phyloP scores from a whole-genome alignment of 208 protist genomes.

The Porcisia deanei region DNA sequence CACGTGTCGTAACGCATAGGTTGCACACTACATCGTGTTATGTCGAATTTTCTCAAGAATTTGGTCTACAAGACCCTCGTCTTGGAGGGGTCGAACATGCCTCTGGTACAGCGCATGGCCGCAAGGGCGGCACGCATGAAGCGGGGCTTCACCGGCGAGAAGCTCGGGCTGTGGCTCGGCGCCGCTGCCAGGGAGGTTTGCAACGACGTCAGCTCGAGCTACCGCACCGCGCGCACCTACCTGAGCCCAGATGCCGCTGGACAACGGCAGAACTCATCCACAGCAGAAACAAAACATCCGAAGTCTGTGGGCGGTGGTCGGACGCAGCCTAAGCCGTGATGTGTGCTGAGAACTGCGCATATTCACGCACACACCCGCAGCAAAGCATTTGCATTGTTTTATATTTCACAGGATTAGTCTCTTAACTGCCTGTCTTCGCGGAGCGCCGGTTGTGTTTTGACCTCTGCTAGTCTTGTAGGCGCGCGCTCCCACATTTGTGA shows the following conservation, averaged over 20 bases:
- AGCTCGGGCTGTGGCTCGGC: conserved; percentile 53
- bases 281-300: neutral
- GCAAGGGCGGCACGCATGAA: conserved; percentile 50
- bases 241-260: neutral
- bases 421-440: too few species aligned
- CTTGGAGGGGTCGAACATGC: conserved; percentile 35
- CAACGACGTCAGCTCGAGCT: conserved; percentile 36
- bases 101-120: conserved; percentile 50
- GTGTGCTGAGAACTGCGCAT: too few species aligned
- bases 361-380: neutral
- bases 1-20: neutral
- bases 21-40: neutral
- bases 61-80: conserved; percentile 17
- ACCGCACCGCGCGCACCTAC: conserved; percentile 17
- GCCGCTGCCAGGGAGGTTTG: conserved; percentile 55
- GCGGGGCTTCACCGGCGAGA: conserved; percentile 34
- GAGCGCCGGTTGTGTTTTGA: too few species aligned
- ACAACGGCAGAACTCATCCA: neutral
- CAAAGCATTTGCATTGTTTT: too few species aligned
- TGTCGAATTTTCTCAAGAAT: conserved; percentile 15
- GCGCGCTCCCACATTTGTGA: too few species aligned
- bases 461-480: too few species aligned
- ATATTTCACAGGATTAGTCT: too few species aligned
- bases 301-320: neutral
- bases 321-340: neutral